Evolutionary conservation across 768 basidiomycete genomes (phyloP), one percentile per base, ranked within the genome.

Genomic region (Phylloporus sp.): DNA sequence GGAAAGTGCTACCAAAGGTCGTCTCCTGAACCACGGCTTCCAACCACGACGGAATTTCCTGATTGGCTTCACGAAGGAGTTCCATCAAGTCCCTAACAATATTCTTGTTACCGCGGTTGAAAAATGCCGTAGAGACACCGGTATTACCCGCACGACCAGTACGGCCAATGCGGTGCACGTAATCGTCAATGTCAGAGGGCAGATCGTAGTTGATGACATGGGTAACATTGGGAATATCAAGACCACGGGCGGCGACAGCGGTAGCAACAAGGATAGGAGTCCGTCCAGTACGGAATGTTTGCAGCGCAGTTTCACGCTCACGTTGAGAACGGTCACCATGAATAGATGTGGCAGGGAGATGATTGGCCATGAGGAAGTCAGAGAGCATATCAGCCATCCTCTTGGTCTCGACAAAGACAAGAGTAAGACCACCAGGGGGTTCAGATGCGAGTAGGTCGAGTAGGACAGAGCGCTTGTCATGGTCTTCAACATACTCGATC

Each of bases 341-440:
- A 56, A 98, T 99, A 38, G 94, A 97, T 2, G 95, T 98, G 12
- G 97, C 93, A 26, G 86, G 85, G 56, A 97, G 81, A 63, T 80
- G 73, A 72, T 91, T 86, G 50, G 72, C 66, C 74, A 91, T 84
- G 60, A 99, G 78, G 80, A 95, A 99, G 67, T 97, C 97, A 65
- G 93, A 97, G 12, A 99, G 80, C 84, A 89, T 90, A 63, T 99
- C 97, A 27, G 97, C 97, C 94, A 97, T 98, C 58, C 95, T 84
- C 77, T 99, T 99, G 50, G 97, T 99, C 80, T 99, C 97, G 55
- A 98, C 95, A 70, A 99, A 99, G 62, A 99, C 86, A 46, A 99
- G 84, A 16, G 94, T 93, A 26, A 98, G 77, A 29, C 93, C 93
- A 72, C 64, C 83, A 70, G 65, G 54, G 35, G 64, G 47, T 58